Evolutionary conservation across 352 stramenopile species (phyloP), one percentile per base, ranked within the genome.

Genomic region (Phytopythium mirpurense): DNA sequence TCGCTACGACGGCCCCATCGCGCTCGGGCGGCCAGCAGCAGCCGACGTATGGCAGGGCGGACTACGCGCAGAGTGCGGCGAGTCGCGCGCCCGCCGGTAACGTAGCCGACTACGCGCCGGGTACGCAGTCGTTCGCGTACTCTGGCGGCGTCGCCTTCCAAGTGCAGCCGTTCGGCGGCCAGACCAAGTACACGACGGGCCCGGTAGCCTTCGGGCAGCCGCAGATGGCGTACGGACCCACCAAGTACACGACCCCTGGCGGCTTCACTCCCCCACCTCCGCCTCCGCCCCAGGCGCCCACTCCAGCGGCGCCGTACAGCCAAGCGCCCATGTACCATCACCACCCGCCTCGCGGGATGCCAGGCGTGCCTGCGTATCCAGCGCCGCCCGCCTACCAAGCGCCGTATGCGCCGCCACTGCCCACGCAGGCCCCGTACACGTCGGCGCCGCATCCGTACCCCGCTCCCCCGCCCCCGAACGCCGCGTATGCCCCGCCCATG

Each of bases 121-220:
- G 21, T 24, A 27, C 48, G 34, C 48, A 54, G 48, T 43, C 32
- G 11, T 45, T 45, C 23, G 48, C 48, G 34, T 54, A 54, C 34
- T 54, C 48, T 19, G 46, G 31, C 16, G 56, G 32, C 21, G 56
- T 55, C 19, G 34, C 51, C 32, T 61, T 76, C 49, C 72, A 83
- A 48, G 78, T 57, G 15, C 67, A 80, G 41, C 68, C 61, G 18
- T 60, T 67, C 50, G 72, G 72, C 18, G 72, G 72, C 5, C 56
- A 69, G 32, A 83, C 72, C 23, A 74, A 78, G 27, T 83, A 81
- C 54, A 83, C 72, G 27, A 68, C 72, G n/a, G 59, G 59, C 18
- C 62, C 51, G 3, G 60, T 32, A 36, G 59, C 21, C 51, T 55
- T 60, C 35, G 57, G 37, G 7, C 44, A 51, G 27, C 27, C 44